Evolutionary conservation across 2,329 filamentous ascomycete species (phyloP).

Genomic region (Sporothrix brunneoviolacea): DNA sequence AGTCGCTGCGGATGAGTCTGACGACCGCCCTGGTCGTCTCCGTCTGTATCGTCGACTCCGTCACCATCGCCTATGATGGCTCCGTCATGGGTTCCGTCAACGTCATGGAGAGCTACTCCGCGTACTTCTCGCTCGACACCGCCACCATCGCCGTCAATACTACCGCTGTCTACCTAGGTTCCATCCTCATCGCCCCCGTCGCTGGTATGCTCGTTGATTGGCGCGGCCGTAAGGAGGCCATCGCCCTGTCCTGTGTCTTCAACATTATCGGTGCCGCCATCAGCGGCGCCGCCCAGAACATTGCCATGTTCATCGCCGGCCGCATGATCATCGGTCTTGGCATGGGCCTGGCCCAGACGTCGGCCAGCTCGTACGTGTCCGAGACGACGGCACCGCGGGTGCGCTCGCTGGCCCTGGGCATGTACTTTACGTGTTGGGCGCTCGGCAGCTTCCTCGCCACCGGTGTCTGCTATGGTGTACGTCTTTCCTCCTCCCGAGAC

Average conservation of each 20-base stretch:
- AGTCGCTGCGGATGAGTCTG: conserved; percentile 16
- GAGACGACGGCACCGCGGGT: conserved; percentile 16
- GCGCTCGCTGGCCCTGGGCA: conserved; percentile 16
- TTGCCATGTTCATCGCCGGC: conserved; percentile 24
- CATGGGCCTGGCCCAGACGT: conserved; percentile 18
- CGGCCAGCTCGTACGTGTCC: conserved; percentile 16
- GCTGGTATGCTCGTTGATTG: conserved; percentile 21
- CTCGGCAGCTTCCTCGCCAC: conserved; percentile 19
- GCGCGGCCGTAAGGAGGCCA: conserved; percentile 21
- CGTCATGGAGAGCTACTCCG: conserved; percentile 27
- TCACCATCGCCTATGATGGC: conserved; percentile 25
- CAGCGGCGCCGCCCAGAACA: conserved; percentile 20
- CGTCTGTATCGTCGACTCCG: conserved; percentile 15
- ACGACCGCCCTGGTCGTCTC: conserved; percentile 19
- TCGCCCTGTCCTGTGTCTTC: conserved; percentile 17
- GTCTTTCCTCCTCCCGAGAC: conserved; percentile 8
- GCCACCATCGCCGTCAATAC: conserved; percentile 28
- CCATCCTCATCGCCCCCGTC: conserved; percentile 18
- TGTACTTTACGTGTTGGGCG: conserved; percentile 18
- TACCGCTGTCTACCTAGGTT: conserved; percentile 22
- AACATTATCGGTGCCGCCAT: conserved; percentile 21
- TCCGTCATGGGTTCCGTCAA: conserved; percentile 30
- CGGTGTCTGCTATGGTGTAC: conserved; percentile 21
- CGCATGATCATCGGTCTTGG: conserved; percentile 23
- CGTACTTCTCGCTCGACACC: conserved; percentile 28